Percentiles rank a stretch among this genome's conserved stretches.
Conservation (phyloP, 257 asterid genomes). For the Solanum medicagineum region DNA sequence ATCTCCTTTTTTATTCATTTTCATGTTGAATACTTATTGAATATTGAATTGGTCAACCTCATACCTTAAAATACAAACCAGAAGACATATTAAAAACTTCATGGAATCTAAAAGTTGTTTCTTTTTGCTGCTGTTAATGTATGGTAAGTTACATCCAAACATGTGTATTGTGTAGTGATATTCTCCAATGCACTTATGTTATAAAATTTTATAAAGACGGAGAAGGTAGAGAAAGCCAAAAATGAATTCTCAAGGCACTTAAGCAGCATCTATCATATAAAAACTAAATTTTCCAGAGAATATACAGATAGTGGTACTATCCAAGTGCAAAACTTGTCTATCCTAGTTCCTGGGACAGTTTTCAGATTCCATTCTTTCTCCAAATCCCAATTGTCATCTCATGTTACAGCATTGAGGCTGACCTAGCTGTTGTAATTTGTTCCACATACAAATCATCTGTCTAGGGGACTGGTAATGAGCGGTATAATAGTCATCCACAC, state of each 20-base stretch:
- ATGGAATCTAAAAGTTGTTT: not conserved
- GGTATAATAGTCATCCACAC: slow-evolving; percentile 12
- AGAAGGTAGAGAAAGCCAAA: not conserved
- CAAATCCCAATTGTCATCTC: slow-evolving; percentile 3
- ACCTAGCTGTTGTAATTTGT: slow-evolving; percentile 10
- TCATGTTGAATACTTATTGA: not conserved
- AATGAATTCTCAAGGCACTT: not conserved
- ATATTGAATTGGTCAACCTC: not conserved
- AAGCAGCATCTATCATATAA: not conserved
- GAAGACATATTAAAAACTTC: not conserved
- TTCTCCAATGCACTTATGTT: not conserved
- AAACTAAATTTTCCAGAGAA: not conserved
- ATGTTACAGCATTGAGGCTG: slow-evolving; percentile 19
- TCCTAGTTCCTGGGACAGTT: not conserved
- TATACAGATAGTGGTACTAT: not conserved
- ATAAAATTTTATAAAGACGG: not conserved
- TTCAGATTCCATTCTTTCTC: not conserved
- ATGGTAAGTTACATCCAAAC: not conserved
- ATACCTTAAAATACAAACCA: not conserved
- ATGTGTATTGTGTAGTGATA: not conserved
- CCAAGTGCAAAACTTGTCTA: not conserved
- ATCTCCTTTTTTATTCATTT: not conserved
- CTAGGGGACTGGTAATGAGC: slow-evolving; percentile 25
- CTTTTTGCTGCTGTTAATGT: not conserved
- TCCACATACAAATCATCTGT: slow-evolving; percentile 22